These are phyloP conservation scores for Stevia rebaudiana DNA, from an alignment of 140 eudicot species.

Conservation along the genomic window DNA sequence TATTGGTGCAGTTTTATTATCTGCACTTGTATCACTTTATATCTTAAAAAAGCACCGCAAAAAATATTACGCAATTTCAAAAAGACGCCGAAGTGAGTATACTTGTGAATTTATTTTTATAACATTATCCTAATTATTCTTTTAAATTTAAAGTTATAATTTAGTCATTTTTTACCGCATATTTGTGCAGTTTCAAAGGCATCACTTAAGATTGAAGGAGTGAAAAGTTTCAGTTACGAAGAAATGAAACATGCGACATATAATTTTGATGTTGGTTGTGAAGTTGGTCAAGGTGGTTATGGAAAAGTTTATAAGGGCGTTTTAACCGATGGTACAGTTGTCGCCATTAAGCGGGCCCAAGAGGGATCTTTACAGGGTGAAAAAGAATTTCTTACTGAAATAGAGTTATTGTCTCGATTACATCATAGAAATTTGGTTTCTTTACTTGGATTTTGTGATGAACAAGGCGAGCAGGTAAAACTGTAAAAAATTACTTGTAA, in stretches of 20 bases:
- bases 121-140: neutral
- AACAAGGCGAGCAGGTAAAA: constrained; percentile 94
- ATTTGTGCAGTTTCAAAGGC: constrained; percentile 50
- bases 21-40: constrained; percentile 57
- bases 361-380: constrained; percentile 93
- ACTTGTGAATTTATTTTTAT: neutral
- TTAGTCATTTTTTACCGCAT: constrained; percentile 1
- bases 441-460: constrained; percentile 85
- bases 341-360: constrained; percentile 92
- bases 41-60: constrained; percentile 35
- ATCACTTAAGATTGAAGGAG: constrained; percentile 70
- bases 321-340: constrained; percentile 65
- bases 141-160: constrained; percentile 3
- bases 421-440: constrained; percentile 84
- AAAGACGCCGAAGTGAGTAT: constrained; percentile 54
- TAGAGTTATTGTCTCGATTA: constrained; percentile 73
- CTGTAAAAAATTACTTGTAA: neutral
- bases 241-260: constrained; percentile 71
- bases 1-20: constrained; percentile 54
- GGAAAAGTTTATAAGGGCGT: constrained; percentile 82
- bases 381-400: constrained; percentile 88
- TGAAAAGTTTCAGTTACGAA: constrained; percentile 61
- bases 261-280: constrained; percentile 41
- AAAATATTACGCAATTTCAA: constrained; percentile 40
- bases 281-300: constrained; percentile 91